Evolutionary conservation across 306 rosid genomes (phyloP).

Genomic region (Alnus rubra): DNA sequence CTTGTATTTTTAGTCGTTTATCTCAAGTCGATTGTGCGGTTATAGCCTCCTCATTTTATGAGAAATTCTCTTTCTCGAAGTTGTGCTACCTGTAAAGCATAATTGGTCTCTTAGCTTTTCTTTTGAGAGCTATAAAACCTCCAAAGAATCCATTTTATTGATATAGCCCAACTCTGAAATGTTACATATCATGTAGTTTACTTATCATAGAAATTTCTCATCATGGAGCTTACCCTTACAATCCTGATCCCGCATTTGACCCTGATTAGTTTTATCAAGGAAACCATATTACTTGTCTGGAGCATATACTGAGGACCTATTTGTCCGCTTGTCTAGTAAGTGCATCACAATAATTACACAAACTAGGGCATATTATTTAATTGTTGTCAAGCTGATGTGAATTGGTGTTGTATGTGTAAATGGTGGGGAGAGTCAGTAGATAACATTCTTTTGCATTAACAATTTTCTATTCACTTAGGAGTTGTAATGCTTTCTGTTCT

Average conservation of each 20-base stretch:
- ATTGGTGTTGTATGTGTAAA: background rate
- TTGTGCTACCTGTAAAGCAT: background rate
- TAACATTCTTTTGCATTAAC: background rate
- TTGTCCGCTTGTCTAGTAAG: background rate
- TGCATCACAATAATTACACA: background rate
- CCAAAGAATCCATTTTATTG: background rate
- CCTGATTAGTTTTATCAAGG: background rate
- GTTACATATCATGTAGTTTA: background rate
- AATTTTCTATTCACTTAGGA: background rate
- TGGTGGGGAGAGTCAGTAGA: background rate
- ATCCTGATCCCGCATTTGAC: background rate
- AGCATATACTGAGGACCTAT: background rate
- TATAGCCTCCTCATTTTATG: background rate
- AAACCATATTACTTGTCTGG: background rate
- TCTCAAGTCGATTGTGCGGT: background rate
- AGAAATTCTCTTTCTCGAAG: background rate
- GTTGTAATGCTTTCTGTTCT: background rate
- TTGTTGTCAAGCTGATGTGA: background rate
- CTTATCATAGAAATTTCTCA: too few relatives aligned
- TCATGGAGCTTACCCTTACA: background rate
- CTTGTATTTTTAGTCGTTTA: background rate
- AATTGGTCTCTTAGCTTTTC: background rate
- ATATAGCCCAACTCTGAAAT: background rate
- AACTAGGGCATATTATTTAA: background rate
- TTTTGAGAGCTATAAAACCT: background rate